A percentile compares a stretch with the other conserved stretches of the same genome.
Evolutionary conservation across 2,329 filamentous ascomycete genomes (phyloP).

Genomic region (Pseudocercospora fuligena): DNA sequence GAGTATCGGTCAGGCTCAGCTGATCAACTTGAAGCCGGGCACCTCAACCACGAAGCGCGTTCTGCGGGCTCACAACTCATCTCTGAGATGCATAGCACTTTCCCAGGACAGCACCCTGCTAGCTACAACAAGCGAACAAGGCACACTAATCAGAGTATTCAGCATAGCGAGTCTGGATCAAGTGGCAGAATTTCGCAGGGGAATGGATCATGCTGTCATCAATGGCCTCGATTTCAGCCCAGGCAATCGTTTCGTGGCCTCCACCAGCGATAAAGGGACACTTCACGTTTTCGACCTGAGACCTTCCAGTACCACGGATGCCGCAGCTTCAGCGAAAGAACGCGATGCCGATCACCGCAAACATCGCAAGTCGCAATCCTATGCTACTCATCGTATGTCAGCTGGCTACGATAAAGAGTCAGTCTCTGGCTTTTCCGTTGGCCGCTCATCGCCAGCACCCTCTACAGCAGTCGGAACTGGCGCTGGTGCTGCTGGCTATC

Average conservation of each 20-base stretch:
- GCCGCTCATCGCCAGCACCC: slow-evolving; percentile 33
- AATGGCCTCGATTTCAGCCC: slow-evolving; percentile 90
- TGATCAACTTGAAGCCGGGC: slow-evolving; percentile 73
- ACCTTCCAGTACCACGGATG: slow-evolving; percentile 45
- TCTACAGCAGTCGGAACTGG: slow-evolving; percentile 25
- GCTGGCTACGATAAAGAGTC: slow-evolving; percentile 31
- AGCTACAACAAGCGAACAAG: slow-evolving; percentile 90
- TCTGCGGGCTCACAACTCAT: slow-evolving; percentile 83
- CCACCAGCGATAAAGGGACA: slow-evolving; percentile 95
- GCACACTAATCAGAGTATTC: slow-evolving; percentile 87
- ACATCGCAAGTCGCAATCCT: slow-evolving; percentile 32
- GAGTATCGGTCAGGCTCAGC: slow-evolving; percentile 83
- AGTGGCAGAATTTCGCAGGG: slow-evolving; percentile 82
- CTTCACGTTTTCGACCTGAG: slow-evolving; percentile 92
- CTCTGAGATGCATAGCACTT: slow-evolving; percentile 77
- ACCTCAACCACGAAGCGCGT: slow-evolving; percentile 79
- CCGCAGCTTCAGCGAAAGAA: slow-evolving; percentile 13
- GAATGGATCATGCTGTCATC: slow-evolving; percentile 84
- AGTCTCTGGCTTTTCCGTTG: slow-evolving; percentile 32
- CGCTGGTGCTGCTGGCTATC: slow-evolving; percentile 27
- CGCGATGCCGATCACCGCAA: slow-evolving; percentile 14
- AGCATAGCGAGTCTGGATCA: slow-evolving; percentile 79
- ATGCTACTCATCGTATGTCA: slow-evolving; percentile 30
- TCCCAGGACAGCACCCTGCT: slow-evolving; percentile 80
- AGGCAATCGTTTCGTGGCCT: slow-evolving; percentile 77